These are phyloP conservation scores for Sporothrix pseudoabietina DNA, from an alignment of 2,329 filamentous ascomycete genomes.

Conservation along the genomic window DNA sequence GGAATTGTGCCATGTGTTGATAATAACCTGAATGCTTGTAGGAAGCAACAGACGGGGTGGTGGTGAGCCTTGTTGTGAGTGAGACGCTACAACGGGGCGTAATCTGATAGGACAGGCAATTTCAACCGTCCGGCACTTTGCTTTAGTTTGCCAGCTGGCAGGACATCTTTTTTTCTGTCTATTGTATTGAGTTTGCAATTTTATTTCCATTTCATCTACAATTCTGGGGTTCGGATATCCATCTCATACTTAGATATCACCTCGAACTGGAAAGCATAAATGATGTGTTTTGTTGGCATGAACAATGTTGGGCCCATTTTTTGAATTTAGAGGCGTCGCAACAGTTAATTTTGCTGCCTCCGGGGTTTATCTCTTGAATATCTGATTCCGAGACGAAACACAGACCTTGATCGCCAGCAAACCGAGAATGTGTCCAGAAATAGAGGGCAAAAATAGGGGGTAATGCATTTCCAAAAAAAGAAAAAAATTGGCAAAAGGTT, in stretches of 20 bases:
- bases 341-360: neutral
- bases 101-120: neutral
- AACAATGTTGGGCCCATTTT: neutral
- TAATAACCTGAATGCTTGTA: neutral
- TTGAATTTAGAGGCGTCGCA: neutral
- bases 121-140: neutral
- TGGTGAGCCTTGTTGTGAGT: slow-evolving; percentile 13
- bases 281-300: slow-evolving; percentile 10
- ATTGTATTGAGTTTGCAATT: neutral
- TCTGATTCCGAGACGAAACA: slow-evolving; percentile 10
- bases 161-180: neutral
- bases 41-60: neutral
- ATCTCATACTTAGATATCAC: neutral
- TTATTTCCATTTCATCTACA: neutral
- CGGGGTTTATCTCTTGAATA: neutral
- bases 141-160: slow-evolving; percentile 7
- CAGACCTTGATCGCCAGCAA: neutral
- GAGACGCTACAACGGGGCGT: slow-evolving; percentile 7
- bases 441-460: neutral
- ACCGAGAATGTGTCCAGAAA: neutral
- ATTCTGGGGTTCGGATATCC: neutral
- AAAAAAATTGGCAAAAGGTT: neutral
- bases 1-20: slow-evolving; percentile 7
- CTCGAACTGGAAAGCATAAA: neutral
- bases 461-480: neutral